These are phyloP conservation scores for Peronospora farinosa DNA, from an alignment of 352 stramenopile genomes.

Conservation along the genomic window DNA sequence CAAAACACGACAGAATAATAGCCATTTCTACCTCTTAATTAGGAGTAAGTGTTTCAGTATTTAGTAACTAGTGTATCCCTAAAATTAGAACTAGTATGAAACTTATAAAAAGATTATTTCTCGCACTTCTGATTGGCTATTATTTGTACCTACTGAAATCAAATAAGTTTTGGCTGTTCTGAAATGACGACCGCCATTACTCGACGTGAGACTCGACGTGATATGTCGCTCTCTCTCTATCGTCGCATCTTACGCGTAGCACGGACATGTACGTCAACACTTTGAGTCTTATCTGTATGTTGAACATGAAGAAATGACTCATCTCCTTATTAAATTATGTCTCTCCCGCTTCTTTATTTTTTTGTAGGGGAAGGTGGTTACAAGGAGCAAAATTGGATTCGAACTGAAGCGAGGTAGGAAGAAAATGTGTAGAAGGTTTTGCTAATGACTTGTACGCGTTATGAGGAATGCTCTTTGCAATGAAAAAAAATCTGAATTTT, in stretches of 20 bases:
- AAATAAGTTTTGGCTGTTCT: too few relatives aligned
- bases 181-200: neutral
- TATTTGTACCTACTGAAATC: neutral
- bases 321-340: slow-evolving; percentile 4
- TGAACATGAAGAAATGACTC: neutral
- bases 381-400: slow-evolving; percentile 63
- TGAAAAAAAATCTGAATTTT: slow-evolving; percentile 10
- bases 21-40: too few relatives aligned
- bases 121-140: neutral
- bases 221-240: slow-evolving; percentile 57
- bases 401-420: slow-evolving; percentile 46
- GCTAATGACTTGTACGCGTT: too few relatives aligned
- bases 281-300: slow-evolving; percentile 2
- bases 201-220: slow-evolving; percentile 12
- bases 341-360: slow-evolving; percentile 1
- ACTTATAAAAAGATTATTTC: too few relatives aligned
- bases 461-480: slow-evolving; percentile 8
- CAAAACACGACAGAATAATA: too few relatives aligned
- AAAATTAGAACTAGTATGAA: too few relatives aligned
- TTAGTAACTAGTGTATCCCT: too few relatives aligned
- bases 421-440: neutral
- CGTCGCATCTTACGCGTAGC: slow-evolving; percentile 67
- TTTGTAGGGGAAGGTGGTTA: slow-evolving; percentile 53
- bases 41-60: too few relatives aligned
- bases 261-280: slow-evolving; percentile 48